Evolutionary conservation across 129 eudicot genomes (phyloP).

Genomic region (Centella asiatica): DNA sequence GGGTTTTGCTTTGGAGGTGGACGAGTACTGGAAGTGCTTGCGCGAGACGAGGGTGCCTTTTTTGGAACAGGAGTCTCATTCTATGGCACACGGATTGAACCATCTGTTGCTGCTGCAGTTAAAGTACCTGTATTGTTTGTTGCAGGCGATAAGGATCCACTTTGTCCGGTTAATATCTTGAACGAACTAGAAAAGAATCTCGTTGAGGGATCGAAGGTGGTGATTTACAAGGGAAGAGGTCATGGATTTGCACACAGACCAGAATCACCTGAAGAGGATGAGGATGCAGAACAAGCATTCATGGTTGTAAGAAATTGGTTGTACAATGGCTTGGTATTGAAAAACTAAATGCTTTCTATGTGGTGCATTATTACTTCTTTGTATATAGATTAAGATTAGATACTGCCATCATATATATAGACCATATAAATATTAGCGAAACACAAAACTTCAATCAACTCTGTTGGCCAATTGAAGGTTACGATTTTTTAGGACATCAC

Average conservation of each 20-base stretch:
- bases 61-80: conserved; percentile 77
- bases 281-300: conserved; percentile 82
- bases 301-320: conserved; percentile 73
- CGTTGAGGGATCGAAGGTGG: conserved; percentile 34
- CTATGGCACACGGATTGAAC: conserved; percentile 71
- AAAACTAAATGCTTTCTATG: conserved; percentile 26
- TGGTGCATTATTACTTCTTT: no score
- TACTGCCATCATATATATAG: no score
- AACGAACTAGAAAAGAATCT: conserved; percentile 34
- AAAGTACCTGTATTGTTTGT: conserved; percentile 55
- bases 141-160: conserved; percentile 69
- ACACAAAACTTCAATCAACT: no score
- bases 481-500: no score
- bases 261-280: conserved; percentile 64
- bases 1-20: conserved; percentile 91
- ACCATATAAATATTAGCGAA: no score
- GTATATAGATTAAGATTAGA: no score
- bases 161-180: conserved; percentile 42
- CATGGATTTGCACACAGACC: conserved; percentile 88
- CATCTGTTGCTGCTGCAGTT: conserved; percentile 39
- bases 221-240: conserved; percentile 72
- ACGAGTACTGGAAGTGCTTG: conserved; percentile 54
- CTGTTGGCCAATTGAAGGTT: no score
- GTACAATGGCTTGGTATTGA: conserved; percentile 42
- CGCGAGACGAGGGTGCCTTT: conserved; percentile 37